phyloP scores from a whole-genome alignment of 1,139 yeast genomes.

The Diutina scorzettiae region DNA sequence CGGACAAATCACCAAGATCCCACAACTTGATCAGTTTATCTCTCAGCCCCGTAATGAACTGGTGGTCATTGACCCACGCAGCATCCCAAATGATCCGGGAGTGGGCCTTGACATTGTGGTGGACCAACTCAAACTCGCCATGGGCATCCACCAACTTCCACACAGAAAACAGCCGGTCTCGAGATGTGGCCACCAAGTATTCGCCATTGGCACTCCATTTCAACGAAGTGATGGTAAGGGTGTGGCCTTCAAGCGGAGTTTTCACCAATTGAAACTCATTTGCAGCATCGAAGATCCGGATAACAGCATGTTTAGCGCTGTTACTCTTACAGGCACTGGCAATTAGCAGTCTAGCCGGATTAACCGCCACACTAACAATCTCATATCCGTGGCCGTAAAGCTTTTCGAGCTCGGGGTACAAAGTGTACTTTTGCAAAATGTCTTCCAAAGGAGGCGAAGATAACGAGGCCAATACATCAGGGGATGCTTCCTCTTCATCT shows the following conservation, averaged over 20 bases:
- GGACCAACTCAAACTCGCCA: conserved; percentile 30
- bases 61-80: conserved; percentile 53
- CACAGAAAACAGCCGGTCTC: conserved; percentile 79
- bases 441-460: conserved; percentile 72
- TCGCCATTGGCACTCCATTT: conserved; percentile 64
- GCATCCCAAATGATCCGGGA: conserved; percentile 93
- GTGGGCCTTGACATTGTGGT: conserved; percentile 61
- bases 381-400: conserved; percentile 97
- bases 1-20: conserved; percentile 23
- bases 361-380: conserved; percentile 64
- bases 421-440: conserved; percentile 77
- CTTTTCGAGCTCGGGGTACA: conserved; percentile 93
- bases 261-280: conserved; percentile 29
- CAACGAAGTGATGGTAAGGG: conserved; percentile 73
- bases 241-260: conserved; percentile 47
- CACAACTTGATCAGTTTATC: conserved; percentile 73
- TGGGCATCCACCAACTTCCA: conserved; percentile 46
- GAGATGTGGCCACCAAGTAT: conserved; percentile 66
- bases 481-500: conserved; percentile 24
- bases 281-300: conserved; percentile 56
- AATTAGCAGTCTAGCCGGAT: conserved; percentile 50
- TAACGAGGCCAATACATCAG: conserved; percentile 34
- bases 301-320: conserved; percentile 70
- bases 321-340: conserved; percentile 94
- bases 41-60: conserved; percentile 77